Evolutionary conservation across 2,329 filamentous ascomycete species (phyloP), one percentile per base, ranked within the genome.

Genomic region (Ramichloridium luteum): DNA sequence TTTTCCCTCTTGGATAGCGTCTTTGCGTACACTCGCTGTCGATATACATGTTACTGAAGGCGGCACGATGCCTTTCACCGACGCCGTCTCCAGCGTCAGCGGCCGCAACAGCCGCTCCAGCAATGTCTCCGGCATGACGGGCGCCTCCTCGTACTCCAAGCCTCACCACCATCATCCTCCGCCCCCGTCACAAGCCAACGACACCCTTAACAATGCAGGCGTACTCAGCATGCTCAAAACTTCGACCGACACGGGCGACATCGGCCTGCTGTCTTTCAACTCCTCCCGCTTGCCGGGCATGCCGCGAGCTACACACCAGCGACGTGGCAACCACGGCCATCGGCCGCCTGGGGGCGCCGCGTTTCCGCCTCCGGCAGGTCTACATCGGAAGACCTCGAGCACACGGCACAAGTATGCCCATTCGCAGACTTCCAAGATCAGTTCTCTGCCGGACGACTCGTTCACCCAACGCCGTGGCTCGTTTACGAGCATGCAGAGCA

Each of bases 171-270:
- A n/a, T n/a, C 39, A 37, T 42, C 11, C 39, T 37, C 34, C 42
- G 39, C 36, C 48, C 42, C 39, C 31, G 43, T 46, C 35, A 35
- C 46, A 53, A 35, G 36, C 46, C 50, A 38, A 43, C 46, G 39
- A 49, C 45, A 38, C 49, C 49, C 30, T 51, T 49, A 32, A 45
- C 41, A 51, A 54, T 34, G 57, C 58, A 15, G 61, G 58, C 25
- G 56, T 67, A 37, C 51, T 62, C 49, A 63, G 59, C 39, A 67
- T 67, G 64, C 59, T 67, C 34, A 59, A 60, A 36, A 66, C 62
- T 8, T 59, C 58, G 6, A 67, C 61, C 1, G 64, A 67, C 43
- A 57, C 63, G 29, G 62, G 62, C 30, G 58, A 64, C 38, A 50
- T 67, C 28, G 59, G 54, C 8, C 47, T 54, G 16, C 47, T 64